These are phyloP conservation scores for Tricholoma bakamatsutake DNA, from an alignment of 768 basidiomycete genomes.

Conservation along the genomic window DNA sequence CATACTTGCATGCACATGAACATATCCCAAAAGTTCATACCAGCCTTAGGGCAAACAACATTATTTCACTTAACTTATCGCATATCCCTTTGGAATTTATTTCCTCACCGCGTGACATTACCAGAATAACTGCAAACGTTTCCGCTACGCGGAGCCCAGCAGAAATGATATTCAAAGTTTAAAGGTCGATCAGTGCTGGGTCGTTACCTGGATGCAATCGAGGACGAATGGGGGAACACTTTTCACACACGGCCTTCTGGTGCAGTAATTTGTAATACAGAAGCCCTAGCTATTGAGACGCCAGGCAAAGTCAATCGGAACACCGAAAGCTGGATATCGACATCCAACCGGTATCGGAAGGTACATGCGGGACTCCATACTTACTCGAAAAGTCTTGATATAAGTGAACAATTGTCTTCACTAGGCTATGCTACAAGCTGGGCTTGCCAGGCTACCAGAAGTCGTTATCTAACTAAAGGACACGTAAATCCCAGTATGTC, in stretches of 20 bases:
- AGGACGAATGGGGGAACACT: too few relatives aligned
- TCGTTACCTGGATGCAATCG: too few relatives aligned
- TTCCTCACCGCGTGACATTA: background rate
- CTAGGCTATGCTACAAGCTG: too few relatives aligned
- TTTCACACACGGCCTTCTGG: too few relatives aligned
- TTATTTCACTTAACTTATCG: background rate
- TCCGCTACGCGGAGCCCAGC: too few relatives aligned
- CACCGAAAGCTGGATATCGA: slow-evolving; percentile 60
- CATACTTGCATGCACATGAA: background rate
- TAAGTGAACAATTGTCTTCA: too few relatives aligned
- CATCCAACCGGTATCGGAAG: slow-evolving; percentile 50
- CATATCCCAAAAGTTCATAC: background rate
- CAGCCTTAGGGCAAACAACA: background rate
- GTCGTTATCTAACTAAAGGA: slow-evolving; percentile 49
- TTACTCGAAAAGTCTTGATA: slow-evolving; percentile 56
- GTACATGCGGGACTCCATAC: slow-evolving; percentile 42
- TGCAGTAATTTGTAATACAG: background rate
- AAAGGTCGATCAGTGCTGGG: too few relatives aligned
- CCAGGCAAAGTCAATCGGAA: slow-evolving; percentile 54
- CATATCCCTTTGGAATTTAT: background rate
- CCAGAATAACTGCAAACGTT: too few relatives aligned
- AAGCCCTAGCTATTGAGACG: slow-evolving; percentile 9
- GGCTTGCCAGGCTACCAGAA: too few relatives aligned
- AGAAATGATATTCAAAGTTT: too few relatives aligned
- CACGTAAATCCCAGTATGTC: too few relatives aligned